A percentile compares a stretch with the other conserved stretches of the same genome.
Evolutionary conservation across 1,284 basidiomycete genomes (phyloP).

Genomic region (Sanghuangporus baumii): DNA sequence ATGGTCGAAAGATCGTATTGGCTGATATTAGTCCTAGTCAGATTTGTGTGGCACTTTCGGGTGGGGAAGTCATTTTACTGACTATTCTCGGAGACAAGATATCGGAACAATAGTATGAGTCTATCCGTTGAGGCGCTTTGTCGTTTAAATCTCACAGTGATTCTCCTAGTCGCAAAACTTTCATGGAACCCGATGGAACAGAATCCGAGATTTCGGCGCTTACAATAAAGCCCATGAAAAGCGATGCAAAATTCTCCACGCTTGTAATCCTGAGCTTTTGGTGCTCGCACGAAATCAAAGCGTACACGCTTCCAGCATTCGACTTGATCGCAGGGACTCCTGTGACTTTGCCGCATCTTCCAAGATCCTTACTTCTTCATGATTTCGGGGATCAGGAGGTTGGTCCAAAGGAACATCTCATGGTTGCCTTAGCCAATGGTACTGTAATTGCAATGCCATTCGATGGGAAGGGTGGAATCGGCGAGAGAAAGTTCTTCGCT

Average conservation of each 20-base stretch:
- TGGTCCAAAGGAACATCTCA: slow-evolving; percentile 47
- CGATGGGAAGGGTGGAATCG: slow-evolving; percentile 38
- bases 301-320: slow-evolving; percentile 49
- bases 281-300: slow-evolving; percentile 58
- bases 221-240: slow-evolving; percentile 52
- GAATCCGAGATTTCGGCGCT: slow-evolving; percentile 57
- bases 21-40: slow-evolving; percentile 17
- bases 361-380: slow-evolving; percentile 67
- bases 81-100: slow-evolving; percentile 7
- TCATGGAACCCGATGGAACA: slow-evolving; percentile 18
- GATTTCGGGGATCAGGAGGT: slow-evolving; percentile 47
- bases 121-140: background rate
- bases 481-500: slow-evolving; percentile 51
- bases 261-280: slow-evolving; percentile 72
- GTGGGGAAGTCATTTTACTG: slow-evolving; percentile 11
- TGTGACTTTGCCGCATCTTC: slow-evolving; percentile 46
- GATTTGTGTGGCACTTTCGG: slow-evolving; percentile 13
- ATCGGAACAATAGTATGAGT: slow-evolving; percentile 9
- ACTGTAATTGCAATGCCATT: slow-evolving; percentile 58
- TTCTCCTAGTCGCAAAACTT: slow-evolving; percentile 18
- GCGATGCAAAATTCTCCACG: slow-evolving; percentile 39
- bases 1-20: slow-evolving; percentile 9
- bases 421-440: slow-evolving; percentile 81
- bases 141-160: background rate
- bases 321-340: slow-evolving; percentile 38